Percentiles rank a stretch among this genome's conserved stretches.
phyloP scores from a whole-genome alignment of 805 yeast species.

The Lipomyces lipofer region DNA sequence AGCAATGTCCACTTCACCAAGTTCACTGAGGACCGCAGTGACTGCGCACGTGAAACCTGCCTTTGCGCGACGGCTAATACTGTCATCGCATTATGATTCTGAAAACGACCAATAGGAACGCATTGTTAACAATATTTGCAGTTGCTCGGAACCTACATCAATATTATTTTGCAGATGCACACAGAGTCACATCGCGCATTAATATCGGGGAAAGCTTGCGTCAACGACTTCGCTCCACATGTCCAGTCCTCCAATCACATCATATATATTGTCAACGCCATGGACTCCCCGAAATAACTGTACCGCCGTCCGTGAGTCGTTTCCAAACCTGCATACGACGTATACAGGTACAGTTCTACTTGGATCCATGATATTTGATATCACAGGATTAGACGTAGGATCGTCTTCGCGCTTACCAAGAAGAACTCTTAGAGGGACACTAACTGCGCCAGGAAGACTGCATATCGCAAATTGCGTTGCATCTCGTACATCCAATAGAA shows the following conservation, averaged over 20 bases:
- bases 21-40: no score
- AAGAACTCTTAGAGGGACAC: slow-evolving; percentile 61
- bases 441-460: slow-evolving; percentile 57
- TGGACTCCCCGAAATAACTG: slow-evolving; percentile 52
- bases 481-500: slow-evolving; percentile 78
- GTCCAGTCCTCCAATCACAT: slow-evolving; percentile 75
- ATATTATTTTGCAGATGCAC: not conserved
- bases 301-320: slow-evolving; percentile 84
- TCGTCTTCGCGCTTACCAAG: slow-evolving; percentile 35
- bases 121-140: no score
- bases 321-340: slow-evolving; percentile 84
- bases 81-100: no score
- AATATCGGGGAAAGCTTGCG: slow-evolving; percentile 62
- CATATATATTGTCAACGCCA: slow-evolving; percentile 54
- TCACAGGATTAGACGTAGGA: slow-evolving; percentile 19
- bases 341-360: slow-evolving; percentile 44
- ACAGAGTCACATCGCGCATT: slow-evolving; percentile 18
- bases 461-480: slow-evolving; percentile 71
- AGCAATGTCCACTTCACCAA: no score
- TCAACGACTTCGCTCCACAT: slow-evolving; percentile 68
- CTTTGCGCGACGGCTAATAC: no score
- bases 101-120: no score
- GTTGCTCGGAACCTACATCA: no score
- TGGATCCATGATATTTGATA: slow-evolving; percentile 24
- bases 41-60: no score